Evolutionary conservation across 139 green algal genomes (phyloP), one percentile per base, ranked within the genome.

Genomic region (Mesotaenium endlicherianum): DNA sequence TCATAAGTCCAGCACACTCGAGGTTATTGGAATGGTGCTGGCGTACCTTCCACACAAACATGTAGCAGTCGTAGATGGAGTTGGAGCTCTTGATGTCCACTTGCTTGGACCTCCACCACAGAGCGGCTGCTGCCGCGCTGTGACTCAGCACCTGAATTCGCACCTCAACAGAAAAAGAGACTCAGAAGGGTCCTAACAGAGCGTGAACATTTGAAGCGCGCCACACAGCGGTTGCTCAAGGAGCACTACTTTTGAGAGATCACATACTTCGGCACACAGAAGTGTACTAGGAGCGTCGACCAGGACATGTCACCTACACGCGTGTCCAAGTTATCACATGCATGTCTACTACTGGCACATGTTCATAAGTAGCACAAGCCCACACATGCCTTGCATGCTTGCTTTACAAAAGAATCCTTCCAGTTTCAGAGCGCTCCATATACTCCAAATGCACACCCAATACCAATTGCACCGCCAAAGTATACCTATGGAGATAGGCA

Each of bases 41-140:
- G n/a, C n/a, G n/a, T 82, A 87, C 82, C 82, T 89, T 89, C 84
- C 84, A 89, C n/a, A 89, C 72, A 67, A 89, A 89, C 84, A 89
- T 89, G 82, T 89, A 89, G 36, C 64, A 76, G 30, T 44, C 34
- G 71, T 50, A 80, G 58, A 79, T 77, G 36, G 36, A 79, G 14
- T 76, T 44, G 30, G 80, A n/a, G 47, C 34, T 70, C 5, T 31
- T 40, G 2, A 84, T 31, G 59, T 84, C 58, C 11, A n/a, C 77
- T 30, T 34, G 34, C 36, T 43, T 36, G 40, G 50, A 41, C 30
- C 57, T n/a, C 30, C n/a, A 39, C 86, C 80, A 11, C 14, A 79
- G 41, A 50, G 68, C 60, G 26, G 45, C n/a, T 79, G n/a, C 58
- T 41, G 43, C 38, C 40, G 59, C 47, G 16, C 38, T 57, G 69